A percentile compares a stretch with the other conserved stretches of the same genome.
Evolutionary conservation across 2,329 filamentous ascomycete genomes (phyloP).

Genomic region (Apiospora saccharicola): DNA sequence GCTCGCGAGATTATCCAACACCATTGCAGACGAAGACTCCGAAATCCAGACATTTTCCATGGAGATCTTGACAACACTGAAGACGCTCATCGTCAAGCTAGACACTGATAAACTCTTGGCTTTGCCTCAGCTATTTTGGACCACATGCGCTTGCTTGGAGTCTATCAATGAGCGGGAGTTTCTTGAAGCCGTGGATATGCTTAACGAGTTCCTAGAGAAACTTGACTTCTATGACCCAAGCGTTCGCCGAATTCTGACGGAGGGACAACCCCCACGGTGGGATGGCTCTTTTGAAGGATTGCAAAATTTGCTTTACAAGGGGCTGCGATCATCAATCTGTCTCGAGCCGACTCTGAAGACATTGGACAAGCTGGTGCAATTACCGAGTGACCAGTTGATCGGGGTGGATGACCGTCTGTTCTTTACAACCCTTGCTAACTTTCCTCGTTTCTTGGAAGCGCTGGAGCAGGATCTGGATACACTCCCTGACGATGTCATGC

Average conservation of each 20-base stretch:
- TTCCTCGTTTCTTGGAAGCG: constrained; percentile 82
- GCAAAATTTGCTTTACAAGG: constrained; percentile 88
- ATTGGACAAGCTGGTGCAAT: constrained; percentile 77
- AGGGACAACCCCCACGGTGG: constrained; percentile 86
- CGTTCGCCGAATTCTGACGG: constrained; percentile 74
- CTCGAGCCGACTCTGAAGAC: constrained; percentile 79
- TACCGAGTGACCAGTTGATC: constrained; percentile 82
- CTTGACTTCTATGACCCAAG: constrained; percentile 77
- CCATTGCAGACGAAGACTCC: constrained; percentile 90
- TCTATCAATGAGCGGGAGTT: constrained; percentile 98
- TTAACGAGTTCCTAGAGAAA: constrained; percentile 85
- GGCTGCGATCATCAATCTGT: constrained; percentile 84
- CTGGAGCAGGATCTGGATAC: constrained; percentile 69
- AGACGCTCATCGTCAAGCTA: constrained; percentile 87
- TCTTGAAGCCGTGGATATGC: constrained; percentile 88
- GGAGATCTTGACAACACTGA: constrained; percentile 94
- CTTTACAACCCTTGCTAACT: constrained; percentile 88
- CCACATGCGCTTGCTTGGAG: constrained; percentile 92
- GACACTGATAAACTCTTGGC: constrained; percentile 79
- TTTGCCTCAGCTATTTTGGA: constrained; percentile 99
- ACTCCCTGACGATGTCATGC: constrained; percentile 62
- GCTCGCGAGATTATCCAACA: constrained; percentile 93
- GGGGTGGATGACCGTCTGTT: constrained; percentile 84
- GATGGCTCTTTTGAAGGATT: constrained; percentile 88
- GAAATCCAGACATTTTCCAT: constrained; percentile 98